Percentiles rank a stretch among this genome's conserved stretches.
phyloP scores from a whole-genome alignment of 1,284 basidiomycete species.

The Phaffia rhodozyma region DNA sequence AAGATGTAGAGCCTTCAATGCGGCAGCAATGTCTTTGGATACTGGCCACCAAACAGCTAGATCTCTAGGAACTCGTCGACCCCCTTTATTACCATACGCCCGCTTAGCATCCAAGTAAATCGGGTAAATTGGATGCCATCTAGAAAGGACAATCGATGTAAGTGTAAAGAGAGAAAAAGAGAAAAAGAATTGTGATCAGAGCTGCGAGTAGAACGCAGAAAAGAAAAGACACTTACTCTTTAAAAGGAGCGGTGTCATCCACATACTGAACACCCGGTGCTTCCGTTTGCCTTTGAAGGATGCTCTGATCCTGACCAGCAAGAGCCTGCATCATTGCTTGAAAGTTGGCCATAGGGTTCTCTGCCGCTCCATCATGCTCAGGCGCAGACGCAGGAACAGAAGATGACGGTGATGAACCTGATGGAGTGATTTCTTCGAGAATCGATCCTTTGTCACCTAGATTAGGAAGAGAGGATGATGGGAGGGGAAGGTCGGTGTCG shows the following conservation, averaged over 20 bases:
- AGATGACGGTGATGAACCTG: not conserved
- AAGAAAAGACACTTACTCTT: not conserved
- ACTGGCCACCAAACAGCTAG: conserved; percentile 33
- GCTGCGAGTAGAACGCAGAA: not conserved
- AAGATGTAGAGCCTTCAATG: conserved; percentile 21
- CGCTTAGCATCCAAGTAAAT: conserved; percentile 39
- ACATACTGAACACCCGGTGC: not conserved
- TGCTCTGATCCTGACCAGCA: conserved; percentile 2
- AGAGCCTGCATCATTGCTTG: conserved; percentile 16
- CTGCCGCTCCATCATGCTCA: not conserved
- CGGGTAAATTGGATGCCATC: conserved; percentile 31
- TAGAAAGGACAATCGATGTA: not conserved
- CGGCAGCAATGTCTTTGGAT: conserved; percentile 34
- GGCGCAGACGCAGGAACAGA: not conserved
- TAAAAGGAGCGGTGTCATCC: conserved; percentile 9
- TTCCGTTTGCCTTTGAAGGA: not conserved
- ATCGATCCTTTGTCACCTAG: not conserved
- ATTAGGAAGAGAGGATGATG: not conserved
- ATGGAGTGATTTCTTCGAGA: too few relatives aligned
- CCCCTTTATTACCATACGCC: conserved; percentile 32
- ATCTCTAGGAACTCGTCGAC: conserved; percentile 32
- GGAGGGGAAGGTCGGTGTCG: conserved; percentile 11
- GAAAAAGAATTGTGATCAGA: not conserved
- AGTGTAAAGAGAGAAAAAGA: not conserved
- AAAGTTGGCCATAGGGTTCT: conserved; percentile 9